phyloP scores from a whole-genome alignment of 169 alveolate genomes.

The Babesia ovata region DNA sequence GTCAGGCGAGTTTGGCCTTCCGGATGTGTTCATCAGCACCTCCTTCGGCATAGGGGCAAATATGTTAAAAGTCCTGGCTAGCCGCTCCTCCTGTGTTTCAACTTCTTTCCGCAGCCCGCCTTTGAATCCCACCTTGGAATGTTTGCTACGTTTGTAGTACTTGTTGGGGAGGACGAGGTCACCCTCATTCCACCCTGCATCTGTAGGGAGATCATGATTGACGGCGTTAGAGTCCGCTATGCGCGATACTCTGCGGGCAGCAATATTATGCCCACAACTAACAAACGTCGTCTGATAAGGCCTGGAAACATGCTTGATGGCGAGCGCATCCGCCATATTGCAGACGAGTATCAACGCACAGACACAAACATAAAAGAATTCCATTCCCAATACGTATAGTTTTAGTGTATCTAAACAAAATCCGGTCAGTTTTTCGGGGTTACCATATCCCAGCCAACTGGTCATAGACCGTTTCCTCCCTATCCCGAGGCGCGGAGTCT shows the following conservation, averaged over 20 bases:
- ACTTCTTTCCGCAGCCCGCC: constrained; percentile 12
- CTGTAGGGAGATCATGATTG: not conserved
- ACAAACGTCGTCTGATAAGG: not conserved
- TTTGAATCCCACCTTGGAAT: constrained; percentile 46
- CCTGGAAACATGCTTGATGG: not conserved
- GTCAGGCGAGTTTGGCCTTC: constrained; percentile 4
- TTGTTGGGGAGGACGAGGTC: constrained; percentile 29
- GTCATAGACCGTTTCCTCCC: constrained; percentile 15
- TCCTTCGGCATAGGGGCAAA: constrained; percentile 45
- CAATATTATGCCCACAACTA: too few species aligned
- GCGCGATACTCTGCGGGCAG: not conserved
- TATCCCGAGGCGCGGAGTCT: not conserved
- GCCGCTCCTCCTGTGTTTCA: constrained; percentile 28
- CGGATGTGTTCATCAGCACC: not conserved
- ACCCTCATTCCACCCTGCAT: not conserved
- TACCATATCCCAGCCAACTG: constrained; percentile 53
- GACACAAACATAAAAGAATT: too few species aligned
- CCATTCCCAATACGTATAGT: too few species aligned
- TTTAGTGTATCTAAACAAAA: not conserved
- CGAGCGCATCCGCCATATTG: not conserved
- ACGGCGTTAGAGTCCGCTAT: not conserved
- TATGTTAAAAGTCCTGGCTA: constrained; percentile 36
- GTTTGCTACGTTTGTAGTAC: constrained; percentile 50
- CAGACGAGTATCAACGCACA: too few species aligned
- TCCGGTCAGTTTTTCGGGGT: not conserved